These are phyloP conservation scores for Penicillium verrucosum DNA, from an alignment of 2,329 filamentous ascomycete genomes.

Conservation along the genomic window DNA sequence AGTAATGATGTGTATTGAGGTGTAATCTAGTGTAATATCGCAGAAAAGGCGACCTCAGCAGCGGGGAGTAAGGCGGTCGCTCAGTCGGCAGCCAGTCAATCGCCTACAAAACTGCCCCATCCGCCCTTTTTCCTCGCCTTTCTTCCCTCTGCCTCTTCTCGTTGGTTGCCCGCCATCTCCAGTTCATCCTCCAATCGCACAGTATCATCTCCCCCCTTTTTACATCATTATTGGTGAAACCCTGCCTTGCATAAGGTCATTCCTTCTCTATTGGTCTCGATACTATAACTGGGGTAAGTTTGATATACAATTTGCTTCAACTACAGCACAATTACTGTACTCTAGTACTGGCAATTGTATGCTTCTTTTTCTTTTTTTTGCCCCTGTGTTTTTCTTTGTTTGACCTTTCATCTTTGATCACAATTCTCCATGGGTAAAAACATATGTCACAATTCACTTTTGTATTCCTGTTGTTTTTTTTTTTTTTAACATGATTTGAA, in stretches of 20 bases:
- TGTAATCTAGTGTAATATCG: conserved; percentile 1
- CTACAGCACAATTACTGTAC: not conserved
- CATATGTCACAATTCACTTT: not conserved
- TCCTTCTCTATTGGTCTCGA: not conserved
- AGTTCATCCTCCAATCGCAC: conserved; percentile 30
- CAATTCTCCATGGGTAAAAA: not conserved
- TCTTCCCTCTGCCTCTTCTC: conserved; percentile 40
- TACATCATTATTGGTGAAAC: conserved; percentile 11
- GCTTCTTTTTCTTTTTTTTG: not conserved
- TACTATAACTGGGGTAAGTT: conserved; percentile 1
- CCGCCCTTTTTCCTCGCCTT: conserved; percentile 37
- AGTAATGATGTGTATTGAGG: not conserved
- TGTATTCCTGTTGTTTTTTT: not conserved
- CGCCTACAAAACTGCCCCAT: conserved; percentile 43
- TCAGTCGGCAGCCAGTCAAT: conserved; percentile 22
- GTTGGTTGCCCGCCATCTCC: conserved; percentile 39
- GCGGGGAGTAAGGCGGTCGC: conserved; percentile 6
- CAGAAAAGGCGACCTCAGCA: conserved; percentile 14
- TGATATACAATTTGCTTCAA: not conserved
- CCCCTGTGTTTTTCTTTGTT: not conserved
- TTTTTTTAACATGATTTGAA: not conserved
- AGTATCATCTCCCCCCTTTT: conserved; percentile 10
- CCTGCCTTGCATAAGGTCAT: conserved; percentile 2
- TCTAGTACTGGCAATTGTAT: not conserved
- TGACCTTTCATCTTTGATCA: not conserved